phyloP scores from a whole-genome alignment of 345 rosid genomes.

The Cardamine occulta region DNA sequence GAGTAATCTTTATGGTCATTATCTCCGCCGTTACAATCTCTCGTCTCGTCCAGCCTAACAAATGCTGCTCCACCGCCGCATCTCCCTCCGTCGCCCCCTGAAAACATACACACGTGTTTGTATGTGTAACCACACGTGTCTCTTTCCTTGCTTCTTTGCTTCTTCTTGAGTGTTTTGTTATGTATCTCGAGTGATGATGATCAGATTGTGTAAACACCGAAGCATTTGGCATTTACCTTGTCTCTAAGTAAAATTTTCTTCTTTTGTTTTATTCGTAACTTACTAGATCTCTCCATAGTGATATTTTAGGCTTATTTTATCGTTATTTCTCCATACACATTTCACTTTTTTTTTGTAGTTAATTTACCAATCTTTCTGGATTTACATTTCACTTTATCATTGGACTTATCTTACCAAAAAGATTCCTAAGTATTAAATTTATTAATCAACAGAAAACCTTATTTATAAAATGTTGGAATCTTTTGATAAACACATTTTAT shows the following conservation, averaged over 20 bases:
- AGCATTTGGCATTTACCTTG: conserved; percentile 21
- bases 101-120: conserved; percentile 1
- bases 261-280: not conserved
- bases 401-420: not conserved
- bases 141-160: conserved; percentile 24
- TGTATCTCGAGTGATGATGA: conserved; percentile 21
- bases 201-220: conserved; percentile 26
- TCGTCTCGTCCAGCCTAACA: conserved; percentile 47
- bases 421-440: not conserved
- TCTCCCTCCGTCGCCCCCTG: conserved; percentile 31
- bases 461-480: not conserved
- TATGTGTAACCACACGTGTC: conserved; percentile 6
- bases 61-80: conserved; percentile 25
- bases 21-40: conserved; percentile 59
- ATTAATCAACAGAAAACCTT: not conserved
- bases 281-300: too few species aligned
- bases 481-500: too few species aligned
- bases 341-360: not conserved
- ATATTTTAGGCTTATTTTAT: not conserved
- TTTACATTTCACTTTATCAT: not conserved
- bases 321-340: not conserved
- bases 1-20: conserved; percentile 61
- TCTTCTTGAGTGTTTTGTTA: conserved; percentile 26
- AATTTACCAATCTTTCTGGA: not conserved
- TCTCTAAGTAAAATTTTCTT: conserved; percentile 12